Conservation (phyloP, 805 yeast genomes). For the Starmerella floricola region DNA sequence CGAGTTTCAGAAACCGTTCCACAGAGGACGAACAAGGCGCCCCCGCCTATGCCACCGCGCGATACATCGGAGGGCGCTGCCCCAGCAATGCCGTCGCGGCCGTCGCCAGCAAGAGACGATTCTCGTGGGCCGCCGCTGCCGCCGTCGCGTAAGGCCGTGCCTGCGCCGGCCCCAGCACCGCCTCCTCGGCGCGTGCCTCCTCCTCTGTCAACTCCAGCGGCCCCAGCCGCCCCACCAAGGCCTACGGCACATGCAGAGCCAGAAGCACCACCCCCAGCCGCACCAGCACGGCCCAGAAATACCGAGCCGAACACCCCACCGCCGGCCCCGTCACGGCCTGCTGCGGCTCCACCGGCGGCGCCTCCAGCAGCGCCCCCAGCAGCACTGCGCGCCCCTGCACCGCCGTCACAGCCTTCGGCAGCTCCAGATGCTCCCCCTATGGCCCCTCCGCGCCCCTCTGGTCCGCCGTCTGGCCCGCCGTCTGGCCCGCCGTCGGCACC, state of each 20-base stretch:
- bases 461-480: constrained; percentile 9
- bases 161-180: constrained; percentile 13
- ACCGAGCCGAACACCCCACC: constrained; percentile 18
- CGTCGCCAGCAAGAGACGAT: constrained; percentile 24
- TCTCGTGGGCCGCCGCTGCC: constrained; percentile 24
- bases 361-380: constrained; percentile 6
- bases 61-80: constrained; percentile 1
- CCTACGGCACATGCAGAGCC: constrained; percentile 14
- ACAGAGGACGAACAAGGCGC: constrained; percentile 5
- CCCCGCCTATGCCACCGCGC: constrained; percentile 10
- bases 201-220: neutral
- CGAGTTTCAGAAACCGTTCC: constrained; percentile 12
- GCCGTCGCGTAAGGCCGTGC: constrained; percentile 24
- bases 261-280: constrained; percentile 9
- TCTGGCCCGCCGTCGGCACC: constrained; percentile 21
- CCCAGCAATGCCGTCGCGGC: neutral
- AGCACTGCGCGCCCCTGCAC: neutral
- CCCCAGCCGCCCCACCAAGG: constrained; percentile 3
- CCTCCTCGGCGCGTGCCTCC: constrained; percentile 5
- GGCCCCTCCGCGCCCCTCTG: constrained; percentile 5
- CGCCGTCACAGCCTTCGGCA: too few relatives aligned
- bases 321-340: constrained; percentile 8
- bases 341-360: constrained; percentile 16
- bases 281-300: constrained; percentile 6
- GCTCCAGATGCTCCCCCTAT: constrained; percentile 6